phyloP scores from a whole-genome alignment of 768 basidiomycete genomes.

The Lentinus brumalis region DNA sequence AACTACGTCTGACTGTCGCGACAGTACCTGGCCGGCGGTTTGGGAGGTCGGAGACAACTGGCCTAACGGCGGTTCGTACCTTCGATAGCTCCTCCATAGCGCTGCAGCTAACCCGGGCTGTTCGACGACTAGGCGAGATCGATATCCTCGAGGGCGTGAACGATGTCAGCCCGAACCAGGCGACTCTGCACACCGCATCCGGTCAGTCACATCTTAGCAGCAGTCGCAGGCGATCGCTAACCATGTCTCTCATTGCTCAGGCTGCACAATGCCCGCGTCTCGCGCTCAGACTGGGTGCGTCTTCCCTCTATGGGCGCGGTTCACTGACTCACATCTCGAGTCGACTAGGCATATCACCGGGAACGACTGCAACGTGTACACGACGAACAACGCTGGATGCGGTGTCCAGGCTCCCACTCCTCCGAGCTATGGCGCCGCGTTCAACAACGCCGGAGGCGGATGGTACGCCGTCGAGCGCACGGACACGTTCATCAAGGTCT shows the following conservation, averaged over 20 bases:
- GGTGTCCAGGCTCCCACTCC: slow-evolving; percentile 44
- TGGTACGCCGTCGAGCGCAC: slow-evolving; percentile 69
- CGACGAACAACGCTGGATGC: slow-evolving; percentile 56
- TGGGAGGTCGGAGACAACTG: slow-evolving; percentile 53
- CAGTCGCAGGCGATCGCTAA: no score
- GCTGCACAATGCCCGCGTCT: slow-evolving; percentile 54
- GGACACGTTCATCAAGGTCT: slow-evolving; percentile 57
- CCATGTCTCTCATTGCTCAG: background rate
- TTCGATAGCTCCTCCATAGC: slow-evolving; percentile 11
- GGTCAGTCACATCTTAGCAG: slow-evolving; percentile 38
- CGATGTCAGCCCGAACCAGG: slow-evolving; percentile 48
- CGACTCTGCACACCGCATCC: slow-evolving; percentile 57
- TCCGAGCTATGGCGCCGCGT: slow-evolving; percentile 55
- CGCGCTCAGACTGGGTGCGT: slow-evolving; percentile 48
- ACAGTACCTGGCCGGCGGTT: slow-evolving; percentile 53
- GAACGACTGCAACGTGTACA: slow-evolving; percentile 47
- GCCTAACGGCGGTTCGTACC: slow-evolving; percentile 42
- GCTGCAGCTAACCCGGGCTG: background rate
- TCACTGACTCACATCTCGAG: slow-evolving; percentile 3
- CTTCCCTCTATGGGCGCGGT: background rate
- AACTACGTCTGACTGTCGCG: no score
- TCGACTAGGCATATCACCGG: slow-evolving; percentile 10
- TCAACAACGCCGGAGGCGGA: slow-evolving; percentile 64
- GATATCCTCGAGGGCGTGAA: slow-evolving; percentile 61
- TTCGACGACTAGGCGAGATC: slow-evolving; percentile 44